A percentile compares a stretch with the other conserved stretches of the same genome.
Conservation (phyloP, 768 basidiomycete species). For the Hebeloma cylindrosporum region DNA sequence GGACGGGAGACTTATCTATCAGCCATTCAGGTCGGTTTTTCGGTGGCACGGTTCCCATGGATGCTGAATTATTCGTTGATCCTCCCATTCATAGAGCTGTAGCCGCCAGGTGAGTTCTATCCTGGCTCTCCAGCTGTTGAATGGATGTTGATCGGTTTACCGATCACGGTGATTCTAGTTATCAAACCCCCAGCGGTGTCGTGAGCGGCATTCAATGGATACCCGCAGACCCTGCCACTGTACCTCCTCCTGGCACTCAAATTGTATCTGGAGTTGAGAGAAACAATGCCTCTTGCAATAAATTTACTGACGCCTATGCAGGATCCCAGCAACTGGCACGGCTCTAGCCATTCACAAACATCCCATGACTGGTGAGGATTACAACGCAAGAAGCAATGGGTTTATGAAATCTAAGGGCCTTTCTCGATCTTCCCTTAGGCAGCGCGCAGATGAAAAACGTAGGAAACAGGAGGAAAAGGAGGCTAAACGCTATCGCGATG, state of each 20-base stretch:
- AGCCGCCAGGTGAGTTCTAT: slow-evolving; percentile 59
- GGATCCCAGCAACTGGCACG: slow-evolving; percentile 9
- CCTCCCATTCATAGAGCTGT: slow-evolving; percentile 54
- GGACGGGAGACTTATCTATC: slow-evolving; percentile 66
- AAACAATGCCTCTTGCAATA: background rate
- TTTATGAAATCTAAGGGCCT: too few species aligned
- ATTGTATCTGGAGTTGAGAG: slow-evolving; percentile 16
- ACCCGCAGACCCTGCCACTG: slow-evolving; percentile 66
- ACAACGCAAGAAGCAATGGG: too few species aligned
- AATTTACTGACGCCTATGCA: background rate
- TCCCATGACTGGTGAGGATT: too few species aligned
- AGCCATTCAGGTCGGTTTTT: slow-evolving; percentile 67
- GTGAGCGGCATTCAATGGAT: slow-evolving; percentile 69
- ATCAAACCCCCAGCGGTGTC: slow-evolving; percentile 67
- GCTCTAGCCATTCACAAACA: background rate
- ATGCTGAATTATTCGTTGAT: slow-evolving; percentile 21
- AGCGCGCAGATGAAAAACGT: slow-evolving; percentile 44
- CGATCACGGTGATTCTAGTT: slow-evolving; percentile 46
- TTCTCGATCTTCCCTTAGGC: slow-evolving; percentile 44
- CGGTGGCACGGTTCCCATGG: background rate
- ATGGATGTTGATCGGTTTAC: slow-evolving; percentile 7
- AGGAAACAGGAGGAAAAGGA: slow-evolving; percentile 48
- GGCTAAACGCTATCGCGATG: slow-evolving; percentile 49
- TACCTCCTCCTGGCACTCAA: slow-evolving; percentile 58
- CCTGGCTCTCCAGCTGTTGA: slow-evolving; percentile 9